Conservation (phyloP, 257 asterid species). For the Pogostemon cablin region DNA sequence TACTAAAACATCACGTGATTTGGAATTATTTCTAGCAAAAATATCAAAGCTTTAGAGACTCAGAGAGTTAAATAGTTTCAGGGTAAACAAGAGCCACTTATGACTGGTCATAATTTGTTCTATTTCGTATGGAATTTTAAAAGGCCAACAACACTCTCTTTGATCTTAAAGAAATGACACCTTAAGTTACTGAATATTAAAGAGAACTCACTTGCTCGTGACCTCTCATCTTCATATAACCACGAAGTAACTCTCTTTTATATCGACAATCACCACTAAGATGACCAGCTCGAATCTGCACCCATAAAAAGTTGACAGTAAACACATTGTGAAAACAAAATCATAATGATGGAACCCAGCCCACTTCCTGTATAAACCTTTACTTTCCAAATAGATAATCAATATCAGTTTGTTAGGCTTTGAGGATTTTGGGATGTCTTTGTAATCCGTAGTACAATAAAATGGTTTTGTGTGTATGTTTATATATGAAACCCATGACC, state of each 20-base stretch:
- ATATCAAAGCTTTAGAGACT: no score
- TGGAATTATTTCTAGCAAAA: no score
- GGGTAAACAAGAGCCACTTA: constrained; percentile 7
- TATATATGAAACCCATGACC: no score
- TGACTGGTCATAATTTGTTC: not conserved
- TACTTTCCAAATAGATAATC: not conserved
- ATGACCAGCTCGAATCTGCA: constrained; percentile 87
- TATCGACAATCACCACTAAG: constrained; percentile 95
- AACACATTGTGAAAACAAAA: constrained; percentile 2
- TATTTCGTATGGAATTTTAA: not conserved
- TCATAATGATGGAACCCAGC: constrained; percentile 2
- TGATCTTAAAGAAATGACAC: not conserved
- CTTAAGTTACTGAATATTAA: not conserved
- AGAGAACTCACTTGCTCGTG: constrained; percentile 70
- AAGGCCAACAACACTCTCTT: not conserved
- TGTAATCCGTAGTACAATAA: not conserved
- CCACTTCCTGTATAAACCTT: not conserved
- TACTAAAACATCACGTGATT: no score
- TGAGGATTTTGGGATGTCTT: not conserved
- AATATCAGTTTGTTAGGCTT: not conserved
- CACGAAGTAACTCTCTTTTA: constrained; percentile 85
- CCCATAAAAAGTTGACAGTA: constrained; percentile 5
- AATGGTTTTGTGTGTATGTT: not conserved
- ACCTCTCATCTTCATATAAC: constrained; percentile 63
- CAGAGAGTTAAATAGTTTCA: not conserved